A percentile compares a stretch with the other conserved stretches of the same genome.
phyloP scores from a whole-genome alignment of 768 basidiomycete genomes.

The Phylloporus arenicola region DNA sequence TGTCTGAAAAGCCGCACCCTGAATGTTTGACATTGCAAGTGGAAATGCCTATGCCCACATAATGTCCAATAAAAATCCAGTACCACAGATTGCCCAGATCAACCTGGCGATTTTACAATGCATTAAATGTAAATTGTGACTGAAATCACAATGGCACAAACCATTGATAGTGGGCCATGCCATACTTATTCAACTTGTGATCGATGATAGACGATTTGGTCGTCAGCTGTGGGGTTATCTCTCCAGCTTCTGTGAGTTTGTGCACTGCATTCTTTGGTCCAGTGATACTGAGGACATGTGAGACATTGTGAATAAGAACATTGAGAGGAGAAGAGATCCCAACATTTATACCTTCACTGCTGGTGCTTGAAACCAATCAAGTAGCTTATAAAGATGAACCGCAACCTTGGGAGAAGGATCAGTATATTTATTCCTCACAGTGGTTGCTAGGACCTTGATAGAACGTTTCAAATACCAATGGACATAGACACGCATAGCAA shows the following conservation, averaged over 20 bases:
- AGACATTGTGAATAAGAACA: neutral
- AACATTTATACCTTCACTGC: neutral
- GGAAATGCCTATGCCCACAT: conserved; percentile 3
- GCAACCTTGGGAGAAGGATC: neutral
- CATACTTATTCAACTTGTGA: conserved; percentile 8
- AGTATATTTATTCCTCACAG: neutral
- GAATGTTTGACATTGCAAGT: conserved; percentile 1
- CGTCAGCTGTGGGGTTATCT: neutral
- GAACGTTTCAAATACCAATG: neutral
- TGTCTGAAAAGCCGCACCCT: conserved; percentile 16
- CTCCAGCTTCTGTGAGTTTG: neutral
- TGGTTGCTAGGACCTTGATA: neutral
- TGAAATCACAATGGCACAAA: neutral
- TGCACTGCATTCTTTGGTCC: neutral
- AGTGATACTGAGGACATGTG: neutral
- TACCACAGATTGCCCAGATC: conserved; percentile 13
- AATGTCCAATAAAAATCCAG: conserved; percentile 9
- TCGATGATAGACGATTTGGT: conserved; percentile 12
- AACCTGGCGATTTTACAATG: conserved; percentile 1
- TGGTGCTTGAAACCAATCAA: neutral
- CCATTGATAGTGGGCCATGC: conserved; percentile 17
- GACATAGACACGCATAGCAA: neutral
- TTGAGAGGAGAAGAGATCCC: neutral
- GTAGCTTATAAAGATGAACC: neutral
- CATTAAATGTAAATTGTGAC: neutral